These are phyloP conservation scores for Smallanthus sonchifolius DNA, from an alignment of 129 eudicot species.

Conservation along the genomic window DNA sequence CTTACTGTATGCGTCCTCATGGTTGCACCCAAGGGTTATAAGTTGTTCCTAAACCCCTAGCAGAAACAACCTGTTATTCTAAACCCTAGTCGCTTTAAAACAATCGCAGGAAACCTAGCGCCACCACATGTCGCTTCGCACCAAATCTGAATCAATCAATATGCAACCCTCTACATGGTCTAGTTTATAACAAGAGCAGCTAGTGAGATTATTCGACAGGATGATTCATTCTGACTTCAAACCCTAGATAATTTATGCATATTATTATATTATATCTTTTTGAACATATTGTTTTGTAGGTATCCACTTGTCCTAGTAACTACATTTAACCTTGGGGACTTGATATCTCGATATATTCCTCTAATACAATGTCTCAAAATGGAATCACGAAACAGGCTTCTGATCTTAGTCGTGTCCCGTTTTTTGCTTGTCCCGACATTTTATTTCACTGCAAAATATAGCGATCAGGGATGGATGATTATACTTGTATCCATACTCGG, in stretches of 20 bases:
- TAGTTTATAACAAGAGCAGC: too few relatives aligned
- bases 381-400: conserved; percentile 50
- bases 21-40: conserved; percentile 63
- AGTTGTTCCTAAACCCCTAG: too few relatives aligned
- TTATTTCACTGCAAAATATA: conserved; percentile 71
- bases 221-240: too few relatives aligned
- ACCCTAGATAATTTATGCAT: too few relatives aligned
- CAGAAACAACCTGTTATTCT: too few relatives aligned
- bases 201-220: too few relatives aligned
- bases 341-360: conserved; percentile 56
- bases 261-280: neutral
- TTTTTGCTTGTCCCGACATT: conserved; percentile 57
- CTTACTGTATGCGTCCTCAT: conserved; percentile 61
- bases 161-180: too few relatives aligned
- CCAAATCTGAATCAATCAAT: too few relatives aligned
- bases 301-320: conserved; percentile 65
- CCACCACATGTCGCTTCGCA: too few relatives aligned
- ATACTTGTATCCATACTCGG: conserved; percentile 50
- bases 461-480: conserved; percentile 65
- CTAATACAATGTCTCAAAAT: conserved; percentile 32
- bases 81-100: too few relatives aligned
- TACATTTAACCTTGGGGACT: conserved; percentile 55
- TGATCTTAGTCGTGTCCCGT: conserved; percentile 38
- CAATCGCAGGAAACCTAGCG: too few relatives aligned
- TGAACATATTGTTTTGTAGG: conserved; percentile 32